Evolutionary conservation across 345 rosid species (phyloP).

Genomic region (Moricandia arvensis): DNA sequence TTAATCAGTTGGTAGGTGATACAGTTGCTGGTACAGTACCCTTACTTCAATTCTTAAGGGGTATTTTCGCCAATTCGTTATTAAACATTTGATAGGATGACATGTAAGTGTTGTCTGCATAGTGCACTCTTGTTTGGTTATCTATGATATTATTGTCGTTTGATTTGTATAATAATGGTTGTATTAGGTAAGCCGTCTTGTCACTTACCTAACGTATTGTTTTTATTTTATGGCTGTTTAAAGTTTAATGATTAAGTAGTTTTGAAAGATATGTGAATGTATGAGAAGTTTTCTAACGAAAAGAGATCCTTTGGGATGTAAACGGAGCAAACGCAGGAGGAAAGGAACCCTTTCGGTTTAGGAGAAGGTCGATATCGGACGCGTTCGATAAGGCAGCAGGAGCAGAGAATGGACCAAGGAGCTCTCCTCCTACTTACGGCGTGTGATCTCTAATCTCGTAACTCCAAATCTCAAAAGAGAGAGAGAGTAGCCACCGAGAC

Average conservation of each 20-base stretch:
- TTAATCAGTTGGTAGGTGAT: conserved; percentile 1
- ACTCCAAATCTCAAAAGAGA: background rate
- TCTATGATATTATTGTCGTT: background rate
- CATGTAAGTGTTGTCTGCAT: background rate
- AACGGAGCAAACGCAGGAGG: conserved; percentile 54
- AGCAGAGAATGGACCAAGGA: conserved; percentile 63
- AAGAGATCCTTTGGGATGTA: conserved; percentile 20
- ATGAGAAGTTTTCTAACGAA: conserved; percentile 29
- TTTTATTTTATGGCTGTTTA: background rate
- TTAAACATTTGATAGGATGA: background rate
- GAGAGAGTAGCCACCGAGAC: background rate
- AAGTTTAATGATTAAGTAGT: background rate
- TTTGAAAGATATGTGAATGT: background rate
- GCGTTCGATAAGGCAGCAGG: conserved; percentile 60
- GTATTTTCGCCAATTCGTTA: conserved; percentile 32
- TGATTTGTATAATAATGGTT: background rate
- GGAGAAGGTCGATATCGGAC: conserved; percentile 75
- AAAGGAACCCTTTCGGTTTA: conserved; percentile 76
- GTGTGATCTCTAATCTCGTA: conserved; percentile 57
- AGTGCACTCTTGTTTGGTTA: background rate
- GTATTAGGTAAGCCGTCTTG: conserved; percentile 1
- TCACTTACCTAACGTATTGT: background rate
- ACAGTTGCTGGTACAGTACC: background rate
- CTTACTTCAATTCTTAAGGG: conserved; percentile 20
- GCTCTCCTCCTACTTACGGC: conserved; percentile 78